These are phyloP conservation scores for Camelina laxa DNA, from an alignment of 345 rosid species.

Conservation along the genomic window DNA sequence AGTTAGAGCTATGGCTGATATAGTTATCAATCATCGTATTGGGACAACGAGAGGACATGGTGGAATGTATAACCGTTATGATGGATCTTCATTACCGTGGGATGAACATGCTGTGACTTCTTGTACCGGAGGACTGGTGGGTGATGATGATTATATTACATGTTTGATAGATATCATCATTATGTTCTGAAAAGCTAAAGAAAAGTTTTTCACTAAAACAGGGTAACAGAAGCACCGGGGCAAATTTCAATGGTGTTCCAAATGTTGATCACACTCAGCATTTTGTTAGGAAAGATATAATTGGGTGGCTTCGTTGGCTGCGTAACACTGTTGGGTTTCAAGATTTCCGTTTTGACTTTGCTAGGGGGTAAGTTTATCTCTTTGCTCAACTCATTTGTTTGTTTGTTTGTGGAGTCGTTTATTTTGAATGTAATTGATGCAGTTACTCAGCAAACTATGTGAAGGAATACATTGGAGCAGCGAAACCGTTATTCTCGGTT, in stretches of 20 bases:
- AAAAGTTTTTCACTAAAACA: constrained; percentile 26
- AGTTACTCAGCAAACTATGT: constrained; percentile 83
- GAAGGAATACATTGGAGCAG: constrained; percentile 83
- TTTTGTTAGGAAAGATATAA: constrained; percentile 88
- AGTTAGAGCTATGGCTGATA: constrained; percentile 94
- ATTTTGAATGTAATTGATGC: not conserved
- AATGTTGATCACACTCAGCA: constrained; percentile 87
- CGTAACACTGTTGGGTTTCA: constrained; percentile 69
- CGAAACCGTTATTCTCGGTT: constrained; percentile 81
- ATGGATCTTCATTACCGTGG: constrained; percentile 86
- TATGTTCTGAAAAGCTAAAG: constrained; percentile 13
- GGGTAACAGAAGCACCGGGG: constrained; percentile 93
- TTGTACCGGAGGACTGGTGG: constrained; percentile 89
- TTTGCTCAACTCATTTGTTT: not conserved
- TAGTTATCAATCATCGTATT: constrained; percentile 90
- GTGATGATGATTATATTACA: constrained; percentile 15
- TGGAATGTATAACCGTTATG: constrained; percentile 84
- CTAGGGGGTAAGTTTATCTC: constrained; percentile 64
- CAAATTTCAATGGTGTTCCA: constrained; percentile 90
- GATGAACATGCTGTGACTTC: constrained; percentile 85
- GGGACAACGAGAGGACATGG: constrained; percentile 86
- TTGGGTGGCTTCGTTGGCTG: constrained; percentile 78
- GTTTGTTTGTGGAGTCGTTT: not conserved
- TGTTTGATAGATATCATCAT: not conserved
- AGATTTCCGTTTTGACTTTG: constrained; percentile 95